Evolutionary conservation across 805 yeast species (phyloP).

Genomic region (Pichia kluyveri): DNA sequence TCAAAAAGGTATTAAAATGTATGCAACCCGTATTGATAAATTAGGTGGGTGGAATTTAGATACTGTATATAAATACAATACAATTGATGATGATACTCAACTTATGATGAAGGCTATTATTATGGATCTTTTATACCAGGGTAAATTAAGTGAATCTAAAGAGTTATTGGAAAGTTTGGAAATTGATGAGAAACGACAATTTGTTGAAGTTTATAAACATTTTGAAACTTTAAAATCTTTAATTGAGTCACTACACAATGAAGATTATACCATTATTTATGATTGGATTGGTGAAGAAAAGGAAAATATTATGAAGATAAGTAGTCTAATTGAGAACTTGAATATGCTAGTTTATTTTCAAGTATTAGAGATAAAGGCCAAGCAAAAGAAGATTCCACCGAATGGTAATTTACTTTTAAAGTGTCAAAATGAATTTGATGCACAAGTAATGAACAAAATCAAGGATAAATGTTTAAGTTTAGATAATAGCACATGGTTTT

Average conservation of each 20-base stretch:
- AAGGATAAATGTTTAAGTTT: not conserved
- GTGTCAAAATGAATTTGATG: not conserved
- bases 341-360: not conserved
- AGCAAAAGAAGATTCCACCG: not conserved
- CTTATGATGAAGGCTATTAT: constrained; percentile 20
- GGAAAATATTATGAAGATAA: not conserved
- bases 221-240: not conserved
- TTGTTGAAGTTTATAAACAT: not conserved
- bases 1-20: constrained; percentile 17
- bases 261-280: not conserved
- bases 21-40: constrained; percentile 12
- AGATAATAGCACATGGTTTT: not conserved
- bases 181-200: not conserved
- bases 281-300: constrained; percentile 1
- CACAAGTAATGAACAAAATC: not conserved
- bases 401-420: not conserved
- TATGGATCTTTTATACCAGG: constrained; percentile 25
- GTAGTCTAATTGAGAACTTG: not conserved
- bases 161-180: not conserved
- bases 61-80: constrained; percentile 2
- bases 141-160: constrained; percentile 18
- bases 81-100: constrained; percentile 1
- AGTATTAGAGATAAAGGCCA: not conserved
- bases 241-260: not conserved
- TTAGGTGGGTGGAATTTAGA: constrained; percentile 4